Conservation (phyloP, 768 basidiomycete genomes). For the Cyclocybe cylindracea region DNA sequence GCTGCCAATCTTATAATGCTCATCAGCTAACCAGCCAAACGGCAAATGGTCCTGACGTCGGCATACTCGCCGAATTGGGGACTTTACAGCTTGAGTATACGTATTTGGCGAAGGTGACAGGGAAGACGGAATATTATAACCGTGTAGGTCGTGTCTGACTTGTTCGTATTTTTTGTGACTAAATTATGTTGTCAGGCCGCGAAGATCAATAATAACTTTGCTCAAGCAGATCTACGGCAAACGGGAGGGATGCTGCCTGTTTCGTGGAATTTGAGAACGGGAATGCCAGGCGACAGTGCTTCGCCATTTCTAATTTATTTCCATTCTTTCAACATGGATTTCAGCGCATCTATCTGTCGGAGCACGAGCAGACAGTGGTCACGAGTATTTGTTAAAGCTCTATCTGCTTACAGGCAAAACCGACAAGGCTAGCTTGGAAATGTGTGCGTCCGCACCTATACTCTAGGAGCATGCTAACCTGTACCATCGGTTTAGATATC, state of each 20-base stretch:
- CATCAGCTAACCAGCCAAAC: constrained; percentile 6
- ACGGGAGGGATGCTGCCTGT: constrained; percentile 68
- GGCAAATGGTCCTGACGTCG: constrained; percentile 32
- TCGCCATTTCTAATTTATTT: constrained; percentile 5
- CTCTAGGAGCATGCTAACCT: too few species aligned
- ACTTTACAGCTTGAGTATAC: constrained; percentile 84
- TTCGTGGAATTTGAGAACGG: constrained; percentile 52
- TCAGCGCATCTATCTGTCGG: constrained; percentile 59
- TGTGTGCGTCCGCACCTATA: too few species aligned
- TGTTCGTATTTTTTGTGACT: neutral
- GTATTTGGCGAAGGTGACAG: constrained; percentile 79
- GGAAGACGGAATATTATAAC: constrained; percentile 61
- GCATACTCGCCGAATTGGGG: constrained; percentile 76
- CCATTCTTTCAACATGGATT: neutral
- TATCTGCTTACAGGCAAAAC: constrained; percentile 66
- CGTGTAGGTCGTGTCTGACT: constrained; percentile 38
- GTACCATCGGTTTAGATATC: too few species aligned
- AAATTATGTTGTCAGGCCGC: constrained; percentile 17
- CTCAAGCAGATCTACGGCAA: constrained; percentile 40
- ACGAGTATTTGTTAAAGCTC: constrained; percentile 78
- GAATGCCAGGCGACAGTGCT: constrained; percentile 48
- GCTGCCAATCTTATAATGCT: too few species aligned
- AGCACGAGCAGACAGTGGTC: constrained; percentile 68
- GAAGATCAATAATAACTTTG: constrained; percentile 46
- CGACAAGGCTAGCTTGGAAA: constrained; percentile 16